These are phyloP conservation scores for Wallacemonas rigidus DNA, from an alignment of 208 protist genomes.

Conservation along the genomic window DNA sequence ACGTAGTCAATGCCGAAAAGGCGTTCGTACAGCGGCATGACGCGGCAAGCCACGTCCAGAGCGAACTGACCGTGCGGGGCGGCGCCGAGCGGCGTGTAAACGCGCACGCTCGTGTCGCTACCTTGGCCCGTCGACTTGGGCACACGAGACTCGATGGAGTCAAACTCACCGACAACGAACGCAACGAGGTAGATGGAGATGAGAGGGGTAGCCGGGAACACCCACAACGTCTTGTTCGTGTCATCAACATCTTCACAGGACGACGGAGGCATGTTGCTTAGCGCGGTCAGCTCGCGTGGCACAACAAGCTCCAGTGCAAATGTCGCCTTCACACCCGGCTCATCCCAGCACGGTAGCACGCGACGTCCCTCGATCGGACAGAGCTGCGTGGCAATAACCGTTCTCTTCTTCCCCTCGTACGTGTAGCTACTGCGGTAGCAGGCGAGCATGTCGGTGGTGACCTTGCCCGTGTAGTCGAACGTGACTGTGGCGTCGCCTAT, in stretches of 20 bases:
- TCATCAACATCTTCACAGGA: conserved; percentile 9
- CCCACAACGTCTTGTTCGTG: conserved; percentile 30
- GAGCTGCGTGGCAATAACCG: conserved; percentile 92
- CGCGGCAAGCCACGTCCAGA: conserved; percentile 63
- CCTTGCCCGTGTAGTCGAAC: conserved; percentile 85
- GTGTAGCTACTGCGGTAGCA: conserved; percentile 95
- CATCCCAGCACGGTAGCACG: conserved; percentile 96
- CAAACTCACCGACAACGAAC: conserved; percentile 92
- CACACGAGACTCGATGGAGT: conserved; percentile 38
- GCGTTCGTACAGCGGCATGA: conserved; percentile 79
- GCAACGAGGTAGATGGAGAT: conserved; percentile 98
- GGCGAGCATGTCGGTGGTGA: conserved; percentile 91
- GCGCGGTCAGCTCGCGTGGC: conserved; percentile 51
- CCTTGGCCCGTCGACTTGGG: conserved; percentile 20
- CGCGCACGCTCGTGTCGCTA: conserved; percentile 44
- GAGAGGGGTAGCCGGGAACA: conserved; percentile 77
- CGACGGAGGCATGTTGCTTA: conserved; percentile 90
- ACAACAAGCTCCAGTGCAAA: conserved; percentile 93
- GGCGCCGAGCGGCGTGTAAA: conserved; percentile 60
- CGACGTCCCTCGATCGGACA: conserved; percentile 92
- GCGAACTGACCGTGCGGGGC: conserved; percentile 64
- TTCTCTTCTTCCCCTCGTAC: conserved; percentile 53
- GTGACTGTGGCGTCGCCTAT: conserved; percentile 42
- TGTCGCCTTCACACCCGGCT: conserved; percentile 93
- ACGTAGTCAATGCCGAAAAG: conserved; percentile 90